These are phyloP conservation scores for Eimeria acervulina DNA, from an alignment of 169 alveolate genomes.

Conservation along the genomic window DNA sequence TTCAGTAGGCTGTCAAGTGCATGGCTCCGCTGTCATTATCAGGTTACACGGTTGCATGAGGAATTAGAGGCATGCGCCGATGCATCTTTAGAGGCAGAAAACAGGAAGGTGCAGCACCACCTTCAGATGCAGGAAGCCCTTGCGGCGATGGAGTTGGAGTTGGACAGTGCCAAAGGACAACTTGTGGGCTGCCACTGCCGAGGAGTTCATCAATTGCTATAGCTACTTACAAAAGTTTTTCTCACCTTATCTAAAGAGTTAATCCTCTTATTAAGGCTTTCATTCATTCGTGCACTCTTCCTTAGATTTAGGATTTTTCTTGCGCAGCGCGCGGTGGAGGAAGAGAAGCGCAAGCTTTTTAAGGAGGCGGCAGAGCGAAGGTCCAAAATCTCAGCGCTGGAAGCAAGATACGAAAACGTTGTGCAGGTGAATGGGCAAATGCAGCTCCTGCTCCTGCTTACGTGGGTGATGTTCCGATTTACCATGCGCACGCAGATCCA, in stretches of 20 bases:
- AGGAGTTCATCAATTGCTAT: not conserved
- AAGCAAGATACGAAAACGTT: constrained; percentile 91
- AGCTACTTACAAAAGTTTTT: not conserved
- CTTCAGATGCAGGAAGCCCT: constrained; percentile 94
- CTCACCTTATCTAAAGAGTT: not conserved
- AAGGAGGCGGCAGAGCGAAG: constrained; percentile 93
- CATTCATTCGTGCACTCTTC: not conserved
- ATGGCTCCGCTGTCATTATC: not conserved
- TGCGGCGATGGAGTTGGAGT: constrained; percentile 93
- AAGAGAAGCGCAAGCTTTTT: constrained; percentile 94
- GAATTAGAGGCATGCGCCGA: constrained; percentile 93
- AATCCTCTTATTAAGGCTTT: not conserved
- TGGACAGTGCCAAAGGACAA: constrained; percentile 93
- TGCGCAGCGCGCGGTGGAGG: constrained; percentile 93
- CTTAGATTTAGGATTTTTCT: not conserved
- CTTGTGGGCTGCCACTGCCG: constrained; percentile 44
- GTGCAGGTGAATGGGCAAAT: constrained; percentile 20
- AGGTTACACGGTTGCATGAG: constrained; percentile 93
- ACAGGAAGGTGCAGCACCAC: constrained; percentile 93
- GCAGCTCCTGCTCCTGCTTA: not conserved
- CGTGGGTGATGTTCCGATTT: not conserved
- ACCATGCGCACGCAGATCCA: not conserved
- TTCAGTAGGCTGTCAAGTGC: not conserved
- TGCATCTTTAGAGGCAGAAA: constrained; percentile 92
- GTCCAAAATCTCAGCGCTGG: constrained; percentile 92